Conservation (phyloP, 305 asterid genomes). For the Solanum hybrid region DNA sequence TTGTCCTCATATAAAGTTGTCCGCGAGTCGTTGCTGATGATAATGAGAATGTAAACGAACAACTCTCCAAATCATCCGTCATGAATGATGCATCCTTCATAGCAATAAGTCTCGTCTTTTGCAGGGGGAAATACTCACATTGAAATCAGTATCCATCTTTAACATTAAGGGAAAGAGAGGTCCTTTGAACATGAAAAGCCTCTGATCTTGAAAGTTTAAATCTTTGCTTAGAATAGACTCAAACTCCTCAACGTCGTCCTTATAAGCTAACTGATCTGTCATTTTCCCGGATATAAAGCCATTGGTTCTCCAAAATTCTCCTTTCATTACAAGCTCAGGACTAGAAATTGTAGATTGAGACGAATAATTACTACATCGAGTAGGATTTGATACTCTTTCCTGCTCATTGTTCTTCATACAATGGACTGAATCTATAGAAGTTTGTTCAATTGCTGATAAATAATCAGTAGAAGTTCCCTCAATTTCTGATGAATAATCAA, state of each 20-base stretch:
- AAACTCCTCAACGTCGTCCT: constrained; percentile 58
- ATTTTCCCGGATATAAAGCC: background rate
- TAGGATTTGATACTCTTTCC: constrained; percentile 8
- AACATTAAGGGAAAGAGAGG: background rate
- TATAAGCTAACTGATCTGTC: background rate
- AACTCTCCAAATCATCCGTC: background rate
- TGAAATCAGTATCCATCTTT: background rate
- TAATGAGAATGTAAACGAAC: background rate
- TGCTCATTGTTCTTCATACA: background rate
- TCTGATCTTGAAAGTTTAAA: constrained; percentile 41
- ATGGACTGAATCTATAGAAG: background rate
- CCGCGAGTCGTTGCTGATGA: background rate
- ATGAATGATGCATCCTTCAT: background rate
- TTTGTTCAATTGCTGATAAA: background rate
- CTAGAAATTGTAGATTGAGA: background rate
- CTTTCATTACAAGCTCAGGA: background rate
- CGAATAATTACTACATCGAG: constrained; percentile 6
- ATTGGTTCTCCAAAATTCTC: constrained; percentile 6
- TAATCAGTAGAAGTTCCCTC: background rate
- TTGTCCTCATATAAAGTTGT: constrained; percentile 17
- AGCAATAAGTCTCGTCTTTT: background rate
- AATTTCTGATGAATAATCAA: background rate
- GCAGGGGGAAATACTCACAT: background rate
- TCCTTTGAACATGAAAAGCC: constrained; percentile 48
- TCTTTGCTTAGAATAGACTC: constrained; percentile 29